Evolutionary conservation across 2,329 filamentous ascomycete genomes (phyloP), one percentile per base, ranked within the genome.

Genomic region (Colletotrichum godetiae): DNA sequence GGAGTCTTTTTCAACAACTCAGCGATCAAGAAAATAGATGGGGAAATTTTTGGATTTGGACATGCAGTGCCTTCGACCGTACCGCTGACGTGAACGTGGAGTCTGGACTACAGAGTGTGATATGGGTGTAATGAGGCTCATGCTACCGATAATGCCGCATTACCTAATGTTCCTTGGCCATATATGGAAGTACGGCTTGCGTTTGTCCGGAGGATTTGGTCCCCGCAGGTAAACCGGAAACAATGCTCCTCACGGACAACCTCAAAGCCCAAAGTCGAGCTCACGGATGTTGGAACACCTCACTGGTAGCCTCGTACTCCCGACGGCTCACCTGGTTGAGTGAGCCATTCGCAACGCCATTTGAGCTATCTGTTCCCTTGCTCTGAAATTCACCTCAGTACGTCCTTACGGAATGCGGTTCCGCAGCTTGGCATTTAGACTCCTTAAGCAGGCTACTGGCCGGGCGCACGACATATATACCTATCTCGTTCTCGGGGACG

Each of bases 1-100:
- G 29, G 46, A 65, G 68, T 57, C 53, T 73, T 56, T 49, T 73
- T 73, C 71, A 73, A 73, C 71, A 73, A 62, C 67, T 71, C 70
- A 71, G 61, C 67, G 60, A 66, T 71, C 8, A 66, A 24, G 60
- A 49, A 56, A 70, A 73, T 66, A 62, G 67, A 61, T 22, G 71
- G 55, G 55, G 12, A 46, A 27, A 29, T 24, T 46, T 42, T 55
- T 33, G 31, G 31, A 31, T 46, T 11, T 13, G 22, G 37, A 56
- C 12, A 60, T 66, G 56, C 67, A 11, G 10, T 13, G 33, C 11
- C 31, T 22, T 4, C 19, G n/a, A 10, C 19, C 42, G 19, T 57
- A 1, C 1, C 8, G 13, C 15, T 42, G 37, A 42, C 33, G 29
- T 29, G 13, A 52, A 24, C 52, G 22, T 57, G 19, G n/a, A 53